A percentile compares a stretch with the other conserved stretches of the same genome.
phyloP scores from a whole-genome alignment of 1,284 basidiomycete species.

The Sanguinoderma infundibulare region DNA sequence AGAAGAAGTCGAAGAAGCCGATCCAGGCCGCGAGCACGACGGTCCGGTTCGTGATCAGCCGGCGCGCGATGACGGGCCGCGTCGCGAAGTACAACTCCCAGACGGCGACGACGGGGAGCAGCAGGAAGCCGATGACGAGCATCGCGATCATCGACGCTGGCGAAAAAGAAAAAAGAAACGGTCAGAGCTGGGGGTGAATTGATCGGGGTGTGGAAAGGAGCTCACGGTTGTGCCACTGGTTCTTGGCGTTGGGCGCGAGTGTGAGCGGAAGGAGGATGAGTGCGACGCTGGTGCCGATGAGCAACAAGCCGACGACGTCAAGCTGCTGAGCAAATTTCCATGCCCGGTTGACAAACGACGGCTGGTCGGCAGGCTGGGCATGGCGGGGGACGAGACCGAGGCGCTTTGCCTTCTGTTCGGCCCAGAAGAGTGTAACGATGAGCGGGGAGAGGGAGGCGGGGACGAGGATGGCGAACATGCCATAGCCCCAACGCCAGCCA shows the following conservation, averaged over 20 bases:
- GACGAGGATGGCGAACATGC: slow-evolving; percentile 70
- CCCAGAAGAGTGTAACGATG: slow-evolving; percentile 73
- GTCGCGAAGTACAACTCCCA: slow-evolving; percentile 57
- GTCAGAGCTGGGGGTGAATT: neutral
- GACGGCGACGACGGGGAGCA: slow-evolving; percentile 48
- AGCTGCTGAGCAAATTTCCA: slow-evolving; percentile 49
- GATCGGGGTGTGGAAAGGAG: neutral
- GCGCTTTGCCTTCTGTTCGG: slow-evolving; percentile 64
- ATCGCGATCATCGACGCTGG: slow-evolving; percentile 61
- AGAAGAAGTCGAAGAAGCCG: slow-evolving; percentile 74
- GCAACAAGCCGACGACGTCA: slow-evolving; percentile 62
- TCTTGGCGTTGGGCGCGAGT: slow-evolving; percentile 44
- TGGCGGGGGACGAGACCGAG: slow-evolving; percentile 43
- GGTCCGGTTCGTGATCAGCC: slow-evolving; percentile 61
- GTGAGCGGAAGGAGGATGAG: slow-evolving; percentile 67
- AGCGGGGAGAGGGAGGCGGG: slow-evolving; percentile 59
- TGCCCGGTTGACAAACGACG: slow-evolving; percentile 26
- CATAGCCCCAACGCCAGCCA: slow-evolving; percentile 82
- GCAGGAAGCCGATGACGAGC: slow-evolving; percentile 51
- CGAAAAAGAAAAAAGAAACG: neutral
- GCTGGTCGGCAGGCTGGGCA: neutral
- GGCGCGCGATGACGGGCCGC: slow-evolving; percentile 55
- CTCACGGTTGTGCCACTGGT: slow-evolving; percentile 41
- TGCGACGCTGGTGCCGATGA: slow-evolving; percentile 55
- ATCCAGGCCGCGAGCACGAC: slow-evolving; percentile 67